A percentile compares a stretch with the other conserved stretches of the same genome.
Evolutionary conservation across 108 stramenopile species (phyloP).

Genomic region (Cyclostephanos invisitatus): DNA sequence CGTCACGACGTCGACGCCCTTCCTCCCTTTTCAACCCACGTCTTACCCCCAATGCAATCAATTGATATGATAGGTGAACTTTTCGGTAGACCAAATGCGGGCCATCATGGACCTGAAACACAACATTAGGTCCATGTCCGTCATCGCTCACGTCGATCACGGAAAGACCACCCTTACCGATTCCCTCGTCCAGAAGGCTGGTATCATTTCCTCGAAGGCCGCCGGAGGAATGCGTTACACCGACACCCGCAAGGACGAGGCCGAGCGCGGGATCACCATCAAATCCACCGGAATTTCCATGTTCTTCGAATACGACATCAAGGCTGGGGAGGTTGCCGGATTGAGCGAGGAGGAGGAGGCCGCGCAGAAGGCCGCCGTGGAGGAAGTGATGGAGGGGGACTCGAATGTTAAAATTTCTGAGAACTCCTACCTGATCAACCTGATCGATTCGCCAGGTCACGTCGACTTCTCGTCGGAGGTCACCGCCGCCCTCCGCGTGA

Average conservation of each 20-base stretch:
- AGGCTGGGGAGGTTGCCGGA: conserved; percentile 82
- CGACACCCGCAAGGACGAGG: conserved; percentile 99
- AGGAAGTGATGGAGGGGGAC: conserved; percentile 67
- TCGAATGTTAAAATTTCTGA: conserved; percentile 90
- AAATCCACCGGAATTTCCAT: conserved; percentile 99
- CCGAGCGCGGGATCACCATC: conserved; percentile 99
- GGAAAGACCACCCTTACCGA: conserved; percentile 99
- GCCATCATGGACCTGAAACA: conserved; percentile 99
- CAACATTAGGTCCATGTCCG: conserved; percentile 99
- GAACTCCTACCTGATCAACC: conserved; percentile 99
- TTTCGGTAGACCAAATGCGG: conserved; percentile 98
- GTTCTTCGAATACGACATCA: conserved; percentile 99
- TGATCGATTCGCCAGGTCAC: conserved; percentile 99
- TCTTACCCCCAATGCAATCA: background rate
- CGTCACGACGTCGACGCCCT: background rate
- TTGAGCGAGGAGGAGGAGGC: conserved; percentile 76
- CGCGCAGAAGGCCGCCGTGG: conserved; percentile 50
- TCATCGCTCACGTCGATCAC: conserved; percentile 99
- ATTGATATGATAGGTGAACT: conserved; percentile 88
- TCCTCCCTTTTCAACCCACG: background rate
- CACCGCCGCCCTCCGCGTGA: conserved; percentile 99
- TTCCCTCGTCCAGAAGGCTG: conserved; percentile 99
- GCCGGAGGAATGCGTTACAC: conserved; percentile 99
- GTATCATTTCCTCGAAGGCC: conserved; percentile 98
- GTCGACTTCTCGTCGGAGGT: conserved; percentile 99